Evolutionary conservation across 2,329 filamentous ascomycete species (phyloP).

Genomic region (Arachnomyces sp.): DNA sequence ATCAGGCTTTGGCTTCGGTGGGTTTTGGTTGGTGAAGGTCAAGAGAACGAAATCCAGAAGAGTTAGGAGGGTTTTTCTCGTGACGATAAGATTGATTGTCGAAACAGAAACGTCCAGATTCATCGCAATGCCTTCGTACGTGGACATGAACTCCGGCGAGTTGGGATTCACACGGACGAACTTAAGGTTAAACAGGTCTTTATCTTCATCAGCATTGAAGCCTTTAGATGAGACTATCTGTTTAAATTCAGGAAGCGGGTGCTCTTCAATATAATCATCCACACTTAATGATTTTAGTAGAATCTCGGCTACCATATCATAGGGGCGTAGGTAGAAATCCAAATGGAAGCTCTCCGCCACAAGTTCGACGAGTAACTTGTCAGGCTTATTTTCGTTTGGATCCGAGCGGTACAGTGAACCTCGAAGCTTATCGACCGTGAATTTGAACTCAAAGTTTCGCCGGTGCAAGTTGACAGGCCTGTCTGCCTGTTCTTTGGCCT

Average conservation of each 20-base stretch:
- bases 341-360: slow-evolving; percentile 84
- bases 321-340: slow-evolving; percentile 78
- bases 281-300: slow-evolving; percentile 77
- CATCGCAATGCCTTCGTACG: slow-evolving; percentile 87
- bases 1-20: slow-evolving; percentile 22
- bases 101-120: slow-evolving; percentile 87
- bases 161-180: slow-evolving; percentile 82
- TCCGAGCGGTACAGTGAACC: slow-evolving; percentile 87
- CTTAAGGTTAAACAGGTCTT: slow-evolving; percentile 76
- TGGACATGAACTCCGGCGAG: slow-evolving; percentile 85
- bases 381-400: slow-evolving; percentile 63
- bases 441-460: slow-evolving; percentile 90
- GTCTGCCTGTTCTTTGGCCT: slow-evolving; percentile 34
- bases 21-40: slow-evolving; percentile 65
- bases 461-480: slow-evolving; percentile 68
- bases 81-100: slow-evolving; percentile 93
- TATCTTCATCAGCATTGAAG: slow-evolving; percentile 58
- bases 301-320: slow-evolving; percentile 89
- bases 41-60: slow-evolving; percentile 87
- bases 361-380: slow-evolving; percentile 79
- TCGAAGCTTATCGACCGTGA: slow-evolving; percentile 87
- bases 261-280: slow-evolving; percentile 87
- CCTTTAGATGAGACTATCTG: slow-evolving; percentile 93
- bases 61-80: slow-evolving; percentile 82
- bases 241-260: slow-evolving; percentile 76